Evolutionary conservation across 495 filamentous ascomycete species (phyloP).

Genomic region (Talaromyces borbonicus): DNA sequence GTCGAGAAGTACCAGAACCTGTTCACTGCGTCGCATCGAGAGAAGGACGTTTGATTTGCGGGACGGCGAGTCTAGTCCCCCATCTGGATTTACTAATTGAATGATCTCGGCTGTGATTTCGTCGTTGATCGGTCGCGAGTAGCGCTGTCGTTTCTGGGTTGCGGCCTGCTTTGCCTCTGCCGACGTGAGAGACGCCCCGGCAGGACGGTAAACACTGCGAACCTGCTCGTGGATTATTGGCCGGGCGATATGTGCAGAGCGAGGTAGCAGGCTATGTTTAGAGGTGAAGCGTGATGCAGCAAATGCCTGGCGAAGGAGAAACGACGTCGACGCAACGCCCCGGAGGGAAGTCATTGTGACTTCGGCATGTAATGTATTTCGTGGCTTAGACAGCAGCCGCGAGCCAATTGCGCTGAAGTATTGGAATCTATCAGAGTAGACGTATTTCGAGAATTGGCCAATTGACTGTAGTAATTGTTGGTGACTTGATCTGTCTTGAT

Average conservation of each 20-base stretch:
- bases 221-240: not conserved
- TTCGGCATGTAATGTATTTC: constrained; percentile 1
- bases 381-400: too few relatives aligned
- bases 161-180: constrained; percentile 7
- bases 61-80: constrained; percentile 36
- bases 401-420: too few relatives aligned
- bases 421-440: too few relatives aligned
- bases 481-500: too few relatives aligned
- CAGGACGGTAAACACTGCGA: not conserved
- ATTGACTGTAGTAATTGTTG: too few relatives aligned
- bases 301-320: constrained; percentile 2
- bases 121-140: constrained; percentile 28
- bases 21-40: constrained; percentile 33
- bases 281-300: not conserved
- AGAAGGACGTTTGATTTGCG: constrained; percentile 33
- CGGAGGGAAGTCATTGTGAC: not conserved
- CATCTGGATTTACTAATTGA: constrained; percentile 42
- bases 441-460: too few relatives aligned
- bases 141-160: constrained; percentile 9
- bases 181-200: not conserved
- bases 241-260: not conserved
- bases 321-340: not conserved
- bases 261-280: not conserved
- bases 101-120: constrained; percentile 45
- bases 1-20: constrained; percentile 52